Base-by-base conservation (phyloP, 352 stramenopile species). In the Globisporangium heterothallicum region DNA sequence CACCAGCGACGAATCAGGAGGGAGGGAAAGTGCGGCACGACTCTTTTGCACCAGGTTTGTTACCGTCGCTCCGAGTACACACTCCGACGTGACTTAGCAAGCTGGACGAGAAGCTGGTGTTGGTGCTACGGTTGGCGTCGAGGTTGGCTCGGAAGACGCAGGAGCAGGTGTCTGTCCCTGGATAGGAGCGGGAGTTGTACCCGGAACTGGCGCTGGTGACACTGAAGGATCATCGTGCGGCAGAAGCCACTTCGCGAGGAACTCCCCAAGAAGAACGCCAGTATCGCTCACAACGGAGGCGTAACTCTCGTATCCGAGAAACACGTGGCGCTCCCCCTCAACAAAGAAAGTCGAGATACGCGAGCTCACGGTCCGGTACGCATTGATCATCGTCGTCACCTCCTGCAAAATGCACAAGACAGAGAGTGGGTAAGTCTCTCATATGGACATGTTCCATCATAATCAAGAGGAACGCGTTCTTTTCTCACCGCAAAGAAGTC, bases 291-390 rank as follows among this genome's bases (percentile, higher is more conserved):
- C 46, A 30, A 62, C 54, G 26, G 19, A 56, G 14, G 63, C 47
- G 42, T 69, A 78, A 40, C 59, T 57, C 4, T 58, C 49, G 35
- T 63, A 45, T 6, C 36, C 59, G 16, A 78, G 59, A 49, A 82
- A 74, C 25, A 78, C 66, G 54, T 84, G 70, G 35, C 63, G 58
- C 18, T 66, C 63, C 40, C 74, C 66, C n/a, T 79, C 68, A 26
- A 75, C 66, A 47, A 80, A 78, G 51, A 74, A 82, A n/a, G 70
- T 74, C 41, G 60, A 60, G 32, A 82, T 53, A 13, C 55, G 53
- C 50, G 56, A 60, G 60, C 63, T 67, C 22, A 69, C 29, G 19
- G 47, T 56, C 48, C 74, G 54, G 56, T 86, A 76, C 42, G 67
- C 58, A 34, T 60, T 47, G 14, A 74, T 36, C 25, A 80, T 77